Conservation (phyloP, 2,329 filamentous ascomycete genomes). For the Elsinoe ampelina region DNA sequence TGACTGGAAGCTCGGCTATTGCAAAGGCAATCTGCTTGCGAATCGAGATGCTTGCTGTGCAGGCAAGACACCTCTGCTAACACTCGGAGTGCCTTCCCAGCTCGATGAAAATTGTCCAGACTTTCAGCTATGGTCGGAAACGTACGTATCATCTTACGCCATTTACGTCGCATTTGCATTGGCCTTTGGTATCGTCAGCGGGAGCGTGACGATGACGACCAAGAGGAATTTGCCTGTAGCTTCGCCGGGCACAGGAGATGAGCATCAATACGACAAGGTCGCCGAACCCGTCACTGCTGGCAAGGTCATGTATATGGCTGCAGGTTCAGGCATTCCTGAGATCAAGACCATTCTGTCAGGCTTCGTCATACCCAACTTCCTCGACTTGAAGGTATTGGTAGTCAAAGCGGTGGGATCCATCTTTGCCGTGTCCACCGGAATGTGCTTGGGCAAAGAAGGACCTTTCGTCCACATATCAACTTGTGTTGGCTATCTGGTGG, state of each 20-base stretch:
- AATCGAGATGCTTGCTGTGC: constrained; percentile 45
- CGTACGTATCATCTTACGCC: constrained; percentile 35
- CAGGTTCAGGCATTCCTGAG: constrained; percentile 51
- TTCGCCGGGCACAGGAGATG: constrained; percentile 26
- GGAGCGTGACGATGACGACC: constrained; percentile 42
- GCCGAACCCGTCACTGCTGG: constrained; percentile 24
- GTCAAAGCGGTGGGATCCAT: constrained; percentile 51
- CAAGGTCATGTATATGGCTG: constrained; percentile 51
- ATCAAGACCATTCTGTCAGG: constrained; percentile 54
- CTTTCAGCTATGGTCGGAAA: constrained; percentile 38
- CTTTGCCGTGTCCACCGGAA: constrained; percentile 50
- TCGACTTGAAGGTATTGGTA: constrained; percentile 46
- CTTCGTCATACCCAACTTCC: constrained; percentile 51
- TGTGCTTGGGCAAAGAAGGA: constrained; percentile 54
- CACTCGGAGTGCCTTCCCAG: constrained; percentile 19
- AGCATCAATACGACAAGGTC: constrained; percentile 18
- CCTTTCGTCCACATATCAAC: constrained; percentile 54
- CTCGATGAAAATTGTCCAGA: constrained; percentile 27
- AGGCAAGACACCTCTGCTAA: constrained; percentile 25
- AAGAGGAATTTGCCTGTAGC: constrained; percentile 41
- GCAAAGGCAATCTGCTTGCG: constrained; percentile 36
- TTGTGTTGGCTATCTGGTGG: constrained; percentile 47
- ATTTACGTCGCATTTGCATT: constrained; percentile 44
- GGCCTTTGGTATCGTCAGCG: constrained; percentile 42
- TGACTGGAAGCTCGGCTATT: constrained; percentile 52